Conservation (phyloP, 192 early-diverging fungal genomes). For the Coemansia sp. region DNA sequence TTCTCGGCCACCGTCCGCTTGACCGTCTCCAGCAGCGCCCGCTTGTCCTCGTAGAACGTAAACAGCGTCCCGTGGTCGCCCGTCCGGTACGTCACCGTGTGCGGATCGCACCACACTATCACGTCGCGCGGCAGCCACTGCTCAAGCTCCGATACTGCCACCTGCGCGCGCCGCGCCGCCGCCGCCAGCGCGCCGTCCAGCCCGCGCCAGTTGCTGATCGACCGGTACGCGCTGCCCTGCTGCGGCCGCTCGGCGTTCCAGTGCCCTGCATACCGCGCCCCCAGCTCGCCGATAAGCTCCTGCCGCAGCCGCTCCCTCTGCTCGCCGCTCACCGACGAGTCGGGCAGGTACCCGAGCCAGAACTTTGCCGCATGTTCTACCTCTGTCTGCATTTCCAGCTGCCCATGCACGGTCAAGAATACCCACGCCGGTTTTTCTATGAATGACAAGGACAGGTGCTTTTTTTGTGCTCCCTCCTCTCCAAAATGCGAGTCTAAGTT, state of each 20-base stretch:
- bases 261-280: constrained; percentile 60
- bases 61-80: constrained; percentile 68
- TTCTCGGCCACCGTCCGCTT: constrained; percentile 45
- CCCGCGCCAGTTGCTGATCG: constrained; percentile 65
- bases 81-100: constrained; percentile 64
- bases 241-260: constrained; percentile 65
- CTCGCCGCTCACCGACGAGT: constrained; percentile 19
- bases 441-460: too few relatives aligned
- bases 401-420: too few relatives aligned
- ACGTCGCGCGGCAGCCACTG: constrained; percentile 61
- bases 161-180: constrained; percentile 52
- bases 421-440: too few relatives aligned
- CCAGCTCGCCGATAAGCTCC: constrained; percentile 51
- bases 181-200: constrained; percentile 59
- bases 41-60: constrained; percentile 62
- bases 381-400: constrained; percentile 42
- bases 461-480: too few relatives aligned
- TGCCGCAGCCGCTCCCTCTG: constrained; percentile 25
- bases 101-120: constrained; percentile 70
- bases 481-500: too few relatives aligned
- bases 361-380: constrained; percentile 44
- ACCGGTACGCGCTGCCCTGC: constrained; percentile 71
- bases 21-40: constrained; percentile 35
- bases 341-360: constrained; percentile 45
- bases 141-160: constrained; percentile 52